These are phyloP conservation scores for Verticillium alfalfae DNA, from an alignment of 2,329 filamentous ascomycete genomes.

Conservation along the genomic window DNA sequence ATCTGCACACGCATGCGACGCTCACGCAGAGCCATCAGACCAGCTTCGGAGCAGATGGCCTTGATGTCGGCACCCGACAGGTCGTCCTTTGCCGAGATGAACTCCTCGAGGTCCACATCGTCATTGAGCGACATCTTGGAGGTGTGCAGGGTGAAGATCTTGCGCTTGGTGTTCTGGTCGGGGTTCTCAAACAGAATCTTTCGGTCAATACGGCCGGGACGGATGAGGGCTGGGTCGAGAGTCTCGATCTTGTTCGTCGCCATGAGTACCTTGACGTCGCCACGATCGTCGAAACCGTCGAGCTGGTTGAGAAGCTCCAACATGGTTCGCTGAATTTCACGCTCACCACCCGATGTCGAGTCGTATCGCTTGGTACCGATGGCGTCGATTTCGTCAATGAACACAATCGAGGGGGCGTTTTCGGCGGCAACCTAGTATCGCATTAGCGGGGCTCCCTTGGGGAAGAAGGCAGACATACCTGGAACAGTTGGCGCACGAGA, in stretches of 20 bases:
- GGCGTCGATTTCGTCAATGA: conserved; percentile 98
- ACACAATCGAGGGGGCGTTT: conserved; percentile 94
- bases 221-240: conserved; percentile 90
- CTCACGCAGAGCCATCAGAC: conserved; percentile 88
- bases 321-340: conserved; percentile 98
- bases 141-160: conserved; percentile 97
- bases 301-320: conserved; percentile 96
- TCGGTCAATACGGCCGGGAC: conserved; percentile 94
- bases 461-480: conserved; percentile 39
- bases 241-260: conserved; percentile 99
- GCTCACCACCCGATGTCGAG: conserved; percentile 91
- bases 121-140: conserved; percentile 97
- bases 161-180: conserved; percentile 84
- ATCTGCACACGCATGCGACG: conserved; percentile 98
- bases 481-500: conserved; percentile 92
- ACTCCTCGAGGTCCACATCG: conserved; percentile 97
- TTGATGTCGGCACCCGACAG: conserved; percentile 97
- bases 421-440: conserved; percentile 73
- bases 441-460: conserved; percentile 6
- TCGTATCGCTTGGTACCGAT: conserved; percentile 99
- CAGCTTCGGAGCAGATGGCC: conserved; percentile 96
- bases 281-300: conserved; percentile 96
- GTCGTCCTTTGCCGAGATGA: conserved; percentile 98
- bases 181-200: conserved; percentile 77
- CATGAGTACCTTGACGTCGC: conserved; percentile 99